Conservation (phyloP, 75 land plant species). For the Chamaecyparis obtusa region DNA sequence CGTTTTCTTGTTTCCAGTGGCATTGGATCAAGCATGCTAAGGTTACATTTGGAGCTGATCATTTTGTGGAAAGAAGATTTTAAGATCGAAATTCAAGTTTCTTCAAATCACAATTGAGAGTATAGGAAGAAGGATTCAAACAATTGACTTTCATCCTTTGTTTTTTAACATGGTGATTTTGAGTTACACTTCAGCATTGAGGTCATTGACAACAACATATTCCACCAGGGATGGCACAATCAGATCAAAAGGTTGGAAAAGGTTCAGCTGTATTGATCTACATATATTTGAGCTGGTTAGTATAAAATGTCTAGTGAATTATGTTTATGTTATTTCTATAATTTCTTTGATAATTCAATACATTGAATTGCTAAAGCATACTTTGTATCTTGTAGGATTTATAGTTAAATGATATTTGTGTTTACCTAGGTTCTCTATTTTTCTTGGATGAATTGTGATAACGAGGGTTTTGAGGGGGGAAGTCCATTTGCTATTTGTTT, state of each 20-base stretch:
- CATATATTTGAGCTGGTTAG: not conserved
- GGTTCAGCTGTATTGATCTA: constrained; percentile 2
- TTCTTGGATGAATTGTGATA: not conserved
- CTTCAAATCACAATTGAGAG: not conserved
- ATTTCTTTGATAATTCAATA: not conserved
- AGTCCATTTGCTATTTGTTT: not conserved
- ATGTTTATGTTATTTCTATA: not conserved
- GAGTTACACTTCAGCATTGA: not conserved
- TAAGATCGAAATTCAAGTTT: not conserved
- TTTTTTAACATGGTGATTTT: not conserved
- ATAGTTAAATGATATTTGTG: not conserved
- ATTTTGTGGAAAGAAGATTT: not conserved
- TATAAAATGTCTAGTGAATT: not conserved
- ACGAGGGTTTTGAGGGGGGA: not conserved
- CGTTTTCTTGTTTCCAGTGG: not conserved
- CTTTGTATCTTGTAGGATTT: not conserved
- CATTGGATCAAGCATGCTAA: not conserved
- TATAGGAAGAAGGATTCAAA: not conserved
- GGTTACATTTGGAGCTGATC: not conserved
- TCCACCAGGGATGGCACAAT: not conserved
- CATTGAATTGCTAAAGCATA: not conserved
- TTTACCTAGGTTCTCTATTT: not conserved
- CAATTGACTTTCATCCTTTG: not conserved
- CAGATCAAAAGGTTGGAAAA: not conserved
- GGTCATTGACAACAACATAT: not conserved